Percentiles rank a stretch among this genome's conserved stretches.
Conservation (phyloP, 2,329 filamentous ascomycete species). For the Hawksworthiomyces lignivorus region DNA sequence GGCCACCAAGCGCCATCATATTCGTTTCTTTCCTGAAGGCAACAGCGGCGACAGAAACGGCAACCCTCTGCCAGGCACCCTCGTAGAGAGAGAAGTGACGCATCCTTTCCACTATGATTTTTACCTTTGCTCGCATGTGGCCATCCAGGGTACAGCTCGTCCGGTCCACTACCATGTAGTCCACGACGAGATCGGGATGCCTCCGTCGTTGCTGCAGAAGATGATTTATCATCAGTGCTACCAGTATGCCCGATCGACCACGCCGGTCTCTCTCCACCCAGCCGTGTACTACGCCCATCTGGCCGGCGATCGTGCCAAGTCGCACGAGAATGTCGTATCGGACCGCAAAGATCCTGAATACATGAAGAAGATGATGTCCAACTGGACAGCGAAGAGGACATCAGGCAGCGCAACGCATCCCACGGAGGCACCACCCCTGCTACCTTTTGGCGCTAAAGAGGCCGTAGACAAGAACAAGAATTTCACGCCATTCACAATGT, state of each 20-base stretch:
- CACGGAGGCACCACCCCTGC: slow-evolving; percentile 19
- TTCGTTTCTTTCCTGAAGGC: slow-evolving; percentile 75
- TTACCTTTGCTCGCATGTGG: slow-evolving; percentile 54
- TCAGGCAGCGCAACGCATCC: slow-evolving; percentile 17
- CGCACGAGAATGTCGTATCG: slow-evolving; percentile 54
- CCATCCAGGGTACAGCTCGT: slow-evolving; percentile 88
- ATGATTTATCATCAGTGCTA: slow-evolving; percentile 95
- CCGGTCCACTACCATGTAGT: slow-evolving; percentile 91
- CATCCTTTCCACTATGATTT: slow-evolving; percentile 90
- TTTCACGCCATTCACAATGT: slow-evolving; percentile 33
- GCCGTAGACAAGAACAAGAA: slow-evolving; percentile 13
- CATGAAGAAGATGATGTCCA: slow-evolving; percentile 33
- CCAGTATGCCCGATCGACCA: slow-evolving; percentile 86
- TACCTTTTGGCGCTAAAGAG: slow-evolving; percentile 21
- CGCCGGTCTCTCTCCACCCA: slow-evolving; percentile 79
- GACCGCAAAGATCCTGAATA: slow-evolving; percentile 37
- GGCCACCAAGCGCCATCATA: slow-evolving; percentile 88
- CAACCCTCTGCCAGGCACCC: slow-evolving; percentile 77
- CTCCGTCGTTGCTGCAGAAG: slow-evolving; percentile 64
- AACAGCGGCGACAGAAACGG: slow-evolving; percentile 57
- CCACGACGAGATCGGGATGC: slow-evolving; percentile 66
- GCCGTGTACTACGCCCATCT: slow-evolving; percentile 96
- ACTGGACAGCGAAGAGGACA: slow-evolving; percentile 33
- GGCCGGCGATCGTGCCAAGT: slow-evolving; percentile 69
- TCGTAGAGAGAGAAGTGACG: slow-evolving; percentile 85